These are phyloP conservation scores for Diaporthe aspalathi DNA, from an alignment of 2,329 filamentous ascomycete genomes.

Conservation along the genomic window DNA sequence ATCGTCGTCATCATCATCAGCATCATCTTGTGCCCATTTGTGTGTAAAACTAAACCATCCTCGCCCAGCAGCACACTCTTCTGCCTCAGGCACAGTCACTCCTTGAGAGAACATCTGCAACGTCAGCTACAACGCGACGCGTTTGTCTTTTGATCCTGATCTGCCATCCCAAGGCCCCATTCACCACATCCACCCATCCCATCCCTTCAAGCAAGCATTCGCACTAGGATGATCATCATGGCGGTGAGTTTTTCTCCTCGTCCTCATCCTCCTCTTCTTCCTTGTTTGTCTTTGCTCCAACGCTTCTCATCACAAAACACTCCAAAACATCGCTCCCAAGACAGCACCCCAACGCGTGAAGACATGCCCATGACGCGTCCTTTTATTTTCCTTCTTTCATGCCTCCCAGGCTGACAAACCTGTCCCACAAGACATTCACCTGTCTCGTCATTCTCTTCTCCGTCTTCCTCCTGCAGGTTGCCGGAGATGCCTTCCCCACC, in stretches of 20 bases:
- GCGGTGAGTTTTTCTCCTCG: background rate
- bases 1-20: background rate
- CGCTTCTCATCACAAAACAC: too few relatives aligned
- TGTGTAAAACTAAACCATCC: background rate
- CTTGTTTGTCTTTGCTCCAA: too few relatives aligned
- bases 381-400: background rate
- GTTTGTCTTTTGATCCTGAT: background rate
- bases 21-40: background rate
- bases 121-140: background rate
- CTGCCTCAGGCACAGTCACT: constrained; percentile 9
- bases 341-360: background rate
- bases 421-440: background rate
- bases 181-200: background rate
- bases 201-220: constrained; percentile 2
- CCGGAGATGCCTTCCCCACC: constrained; percentile 9
- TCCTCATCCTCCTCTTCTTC: background rate
- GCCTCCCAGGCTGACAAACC: background rate
- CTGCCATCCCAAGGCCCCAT: background rate
- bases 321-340: too few relatives aligned
- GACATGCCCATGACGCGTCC: background rate
- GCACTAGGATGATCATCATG: constrained; percentile 13
- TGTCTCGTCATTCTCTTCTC: constrained; percentile 1
- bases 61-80: background rate
- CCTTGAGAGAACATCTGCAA: background rate
- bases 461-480: constrained; percentile 15